A percentile compares a stretch with the other conserved stretches of the same genome.
Conservation (phyloP, 2,329 filamentous ascomycete genomes). For the Fusarium miscanthi region DNA sequence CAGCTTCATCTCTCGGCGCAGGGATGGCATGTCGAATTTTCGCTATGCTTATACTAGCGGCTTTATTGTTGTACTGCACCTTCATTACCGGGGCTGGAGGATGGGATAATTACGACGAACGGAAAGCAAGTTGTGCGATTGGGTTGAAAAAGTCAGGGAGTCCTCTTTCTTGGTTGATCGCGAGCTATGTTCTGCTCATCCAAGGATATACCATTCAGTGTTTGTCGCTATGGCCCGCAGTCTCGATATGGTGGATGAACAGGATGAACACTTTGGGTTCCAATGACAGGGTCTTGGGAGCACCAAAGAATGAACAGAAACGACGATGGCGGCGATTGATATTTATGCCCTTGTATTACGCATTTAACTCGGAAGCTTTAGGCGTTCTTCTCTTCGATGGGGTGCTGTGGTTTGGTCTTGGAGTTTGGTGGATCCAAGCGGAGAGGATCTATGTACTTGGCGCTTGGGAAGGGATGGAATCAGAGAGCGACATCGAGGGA, state of each 20-base stretch:
- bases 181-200: not conserved
- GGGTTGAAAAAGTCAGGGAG: not conserved
- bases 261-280: accelerated
- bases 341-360: not conserved
- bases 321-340: not conserved
- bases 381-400: not conserved
- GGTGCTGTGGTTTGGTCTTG: not conserved
- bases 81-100: not conserved
- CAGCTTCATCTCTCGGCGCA: accelerated
- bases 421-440: not conserved
- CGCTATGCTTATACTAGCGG: not conserved
- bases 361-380: not conserved
- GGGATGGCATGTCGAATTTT: not conserved
- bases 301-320: not conserved
- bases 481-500: not conserved
- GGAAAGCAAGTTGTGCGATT: not conserved
- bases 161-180: not conserved
- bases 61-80: not conserved
- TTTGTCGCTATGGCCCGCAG: not conserved
- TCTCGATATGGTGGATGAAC: not conserved
- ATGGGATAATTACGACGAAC: not conserved
- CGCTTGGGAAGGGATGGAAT: not conserved
- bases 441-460: not conserved
- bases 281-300: not conserved
- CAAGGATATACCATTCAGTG: not conserved